phyloP scores from a whole-genome alignment of 805 yeast genomes.

The Candida quercuum region DNA sequence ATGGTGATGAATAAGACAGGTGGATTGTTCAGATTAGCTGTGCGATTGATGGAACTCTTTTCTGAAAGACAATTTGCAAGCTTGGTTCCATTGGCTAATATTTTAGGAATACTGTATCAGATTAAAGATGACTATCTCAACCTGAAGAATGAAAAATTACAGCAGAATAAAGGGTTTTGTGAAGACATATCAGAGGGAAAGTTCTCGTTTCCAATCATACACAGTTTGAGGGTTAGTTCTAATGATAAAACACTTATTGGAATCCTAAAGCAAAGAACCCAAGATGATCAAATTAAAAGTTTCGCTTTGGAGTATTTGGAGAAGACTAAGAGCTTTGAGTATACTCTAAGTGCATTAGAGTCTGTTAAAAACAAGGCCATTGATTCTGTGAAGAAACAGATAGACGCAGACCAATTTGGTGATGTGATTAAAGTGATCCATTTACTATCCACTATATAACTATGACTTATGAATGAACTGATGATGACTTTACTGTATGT shows the following conservation, averaged over 20 bases:
- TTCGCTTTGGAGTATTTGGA: slow-evolving; percentile 46
- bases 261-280: slow-evolving; percentile 49
- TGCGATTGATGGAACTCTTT: slow-evolving; percentile 50
- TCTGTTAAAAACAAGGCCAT: slow-evolving; percentile 10
- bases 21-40: slow-evolving; percentile 75
- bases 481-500: too few species aligned
- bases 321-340: slow-evolving; percentile 19
- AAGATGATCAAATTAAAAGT: slow-evolving; percentile 42
- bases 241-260: slow-evolving; percentile 37
- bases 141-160: slow-evolving; percentile 44
- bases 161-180: slow-evolving; percentile 67
- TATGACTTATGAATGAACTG: background rate
- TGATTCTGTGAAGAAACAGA: background rate
- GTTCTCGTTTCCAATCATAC: slow-evolving; percentile 80
- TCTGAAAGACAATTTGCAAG: slow-evolving; percentile 14
- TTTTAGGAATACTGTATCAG: slow-evolving; percentile 81
- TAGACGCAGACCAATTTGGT: background rate
- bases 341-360: slow-evolving; percentile 10
- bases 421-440: background rate
- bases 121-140: slow-evolving; percentile 82
- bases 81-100: slow-evolving; percentile 59
- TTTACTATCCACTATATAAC: background rate
- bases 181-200: slow-evolving; percentile 92
- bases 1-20: slow-evolving; percentile 92
- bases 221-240: slow-evolving; percentile 40